A percentile compares a stretch with the other conserved stretches of the same genome.
phyloP scores from a whole-genome alignment of 2,329 filamentous ascomycete genomes.

The Sporothrix euskadiensis region DNA sequence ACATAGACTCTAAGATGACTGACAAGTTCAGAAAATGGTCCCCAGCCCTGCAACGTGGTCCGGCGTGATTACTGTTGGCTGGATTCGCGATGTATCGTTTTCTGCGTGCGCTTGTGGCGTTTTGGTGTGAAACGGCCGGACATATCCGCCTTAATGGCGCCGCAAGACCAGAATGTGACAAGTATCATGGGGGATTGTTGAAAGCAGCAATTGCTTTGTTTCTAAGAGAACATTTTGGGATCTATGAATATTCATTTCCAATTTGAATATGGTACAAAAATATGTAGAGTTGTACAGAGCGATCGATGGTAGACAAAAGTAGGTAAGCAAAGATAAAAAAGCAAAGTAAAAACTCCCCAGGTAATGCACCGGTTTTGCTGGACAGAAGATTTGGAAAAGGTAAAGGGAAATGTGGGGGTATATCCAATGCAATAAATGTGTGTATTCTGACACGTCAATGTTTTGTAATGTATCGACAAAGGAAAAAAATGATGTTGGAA shows the following conservation, averaged over 20 bases:
- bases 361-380: conserved; percentile 18
- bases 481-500: conserved; percentile 6
- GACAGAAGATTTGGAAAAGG: background rate
- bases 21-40: background rate
- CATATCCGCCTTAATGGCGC: background rate
- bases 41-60: too few species aligned
- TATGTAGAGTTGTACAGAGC: background rate
- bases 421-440: conserved; percentile 22
- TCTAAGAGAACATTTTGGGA: too few species aligned
- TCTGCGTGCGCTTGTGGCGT: background rate
- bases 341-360: conserved; percentile 15
- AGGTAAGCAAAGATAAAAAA: background rate
- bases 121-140: background rate
- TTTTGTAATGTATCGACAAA: conserved; percentile 17
- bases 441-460: background rate
- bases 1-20: background rate
- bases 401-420: conserved; percentile 1
- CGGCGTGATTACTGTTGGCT: background rate
- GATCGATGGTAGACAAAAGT: background rate
- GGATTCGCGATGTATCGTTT: background rate
- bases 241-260: background rate
- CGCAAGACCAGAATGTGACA: background rate
- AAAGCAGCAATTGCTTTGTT: too few species aligned
- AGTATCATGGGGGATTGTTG: background rate
- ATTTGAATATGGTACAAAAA: background rate